Evolutionary conservation across 2,329 filamentous ascomycete species (phyloP).

Genomic region (Aspergillus ochraceus): DNA sequence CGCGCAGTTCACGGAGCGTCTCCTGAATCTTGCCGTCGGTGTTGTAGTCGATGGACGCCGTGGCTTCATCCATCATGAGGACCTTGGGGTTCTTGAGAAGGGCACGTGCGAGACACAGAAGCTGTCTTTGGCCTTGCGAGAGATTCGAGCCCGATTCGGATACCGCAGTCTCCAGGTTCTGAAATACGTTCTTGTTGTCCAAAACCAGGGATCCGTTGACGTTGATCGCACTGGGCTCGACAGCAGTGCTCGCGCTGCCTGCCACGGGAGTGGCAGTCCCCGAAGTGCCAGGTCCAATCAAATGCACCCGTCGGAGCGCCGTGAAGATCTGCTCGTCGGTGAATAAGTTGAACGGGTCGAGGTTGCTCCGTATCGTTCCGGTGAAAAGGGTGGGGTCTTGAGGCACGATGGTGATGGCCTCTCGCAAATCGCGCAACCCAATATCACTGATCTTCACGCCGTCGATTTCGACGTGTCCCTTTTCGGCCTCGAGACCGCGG

Average conservation of each 20-base stretch:
- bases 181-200: slow-evolving; percentile 93
- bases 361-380: slow-evolving; percentile 85
- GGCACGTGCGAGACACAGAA: slow-evolving; percentile 88
- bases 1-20: slow-evolving; percentile 85
- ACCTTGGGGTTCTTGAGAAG: slow-evolving; percentile 89
- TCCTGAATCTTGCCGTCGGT: slow-evolving; percentile 96
- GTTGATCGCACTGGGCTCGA: slow-evolving; percentile 11
- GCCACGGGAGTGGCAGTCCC: slow-evolving; percentile 36
- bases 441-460: slow-evolving; percentile 87
- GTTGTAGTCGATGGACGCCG: slow-evolving; percentile 93
- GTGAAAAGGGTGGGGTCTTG: slow-evolving; percentile 92
- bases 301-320: slow-evolving; percentile 81
- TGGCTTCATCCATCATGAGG: slow-evolving; percentile 98
- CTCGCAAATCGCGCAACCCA: slow-evolving; percentile 87
- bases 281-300: slow-evolving; percentile 59
- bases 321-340: slow-evolving; percentile 88
- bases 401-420: slow-evolving; percentile 94
- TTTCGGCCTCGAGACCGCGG: slow-evolving; percentile 86
- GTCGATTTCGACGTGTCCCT: slow-evolving; percentile 86
- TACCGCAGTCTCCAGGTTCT: slow-evolving; percentile 78
- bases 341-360: slow-evolving; percentile 88
- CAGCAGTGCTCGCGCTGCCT: slow-evolving; percentile 29
- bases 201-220: slow-evolving; percentile 23
- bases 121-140: slow-evolving; percentile 92
- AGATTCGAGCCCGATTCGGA: slow-evolving; percentile 91